phyloP scores from a whole-genome alignment of 202 grass and related monocot species.

The Panicum virgatum region DNA sequence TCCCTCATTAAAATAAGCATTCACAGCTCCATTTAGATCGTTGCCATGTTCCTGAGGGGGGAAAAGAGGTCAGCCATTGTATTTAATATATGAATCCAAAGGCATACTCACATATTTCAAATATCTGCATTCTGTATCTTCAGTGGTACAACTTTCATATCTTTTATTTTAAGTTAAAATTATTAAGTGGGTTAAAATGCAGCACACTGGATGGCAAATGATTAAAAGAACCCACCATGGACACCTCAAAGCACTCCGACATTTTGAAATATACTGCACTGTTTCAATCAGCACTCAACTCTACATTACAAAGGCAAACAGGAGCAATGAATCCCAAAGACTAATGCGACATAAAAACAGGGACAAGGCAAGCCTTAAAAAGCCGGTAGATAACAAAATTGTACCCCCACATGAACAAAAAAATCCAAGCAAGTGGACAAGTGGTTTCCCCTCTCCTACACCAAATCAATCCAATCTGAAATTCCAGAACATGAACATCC shows the following conservation, averaged over 20 bases:
- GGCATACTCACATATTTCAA: not conserved
- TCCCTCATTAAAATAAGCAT: slow-evolving; percentile 87
- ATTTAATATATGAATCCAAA: not conserved
- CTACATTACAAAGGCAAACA: not conserved
- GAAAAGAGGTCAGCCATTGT: slow-evolving; percentile 16
- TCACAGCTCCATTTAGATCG: slow-evolving; percentile 92
- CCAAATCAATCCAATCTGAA: not conserved
- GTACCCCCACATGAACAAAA: not conserved
- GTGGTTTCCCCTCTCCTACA: not conserved
- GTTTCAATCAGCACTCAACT: not conserved
- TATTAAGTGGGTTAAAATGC: not conserved
- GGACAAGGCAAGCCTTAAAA: not conserved
- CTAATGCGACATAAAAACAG: not conserved
- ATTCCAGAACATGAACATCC: not conserved
- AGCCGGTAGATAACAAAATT: not conserved
- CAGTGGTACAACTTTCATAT: not conserved
- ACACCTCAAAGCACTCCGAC: not conserved
- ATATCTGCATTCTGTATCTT: not conserved
- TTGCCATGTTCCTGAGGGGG: slow-evolving; percentile 67
- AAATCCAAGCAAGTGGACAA: not conserved
- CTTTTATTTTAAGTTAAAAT: not conserved
- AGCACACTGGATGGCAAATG: not conserved
- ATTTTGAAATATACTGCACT: not conserved
- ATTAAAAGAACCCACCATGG: not conserved
- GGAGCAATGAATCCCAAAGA: not conserved